Evolutionary conservation across 2,329 filamentous ascomycete genomes (phyloP), one percentile per base, ranked within the genome.

Genomic region (Seiridium unicorne): DNA sequence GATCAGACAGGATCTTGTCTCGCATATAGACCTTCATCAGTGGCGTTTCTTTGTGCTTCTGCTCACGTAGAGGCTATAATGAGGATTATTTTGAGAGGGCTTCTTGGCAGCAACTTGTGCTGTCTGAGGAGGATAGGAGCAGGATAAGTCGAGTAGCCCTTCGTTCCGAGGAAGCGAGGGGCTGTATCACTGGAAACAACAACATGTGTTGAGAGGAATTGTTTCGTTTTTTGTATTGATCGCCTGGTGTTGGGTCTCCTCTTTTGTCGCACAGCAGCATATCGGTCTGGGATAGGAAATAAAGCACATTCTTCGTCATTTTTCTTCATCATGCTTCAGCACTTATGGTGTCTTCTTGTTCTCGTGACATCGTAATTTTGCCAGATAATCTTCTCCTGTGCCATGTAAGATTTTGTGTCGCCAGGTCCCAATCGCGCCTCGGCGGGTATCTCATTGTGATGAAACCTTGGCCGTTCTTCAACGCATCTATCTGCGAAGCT

Each of bases 281-380:
- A 66, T 65, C 66, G 65, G 67, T 64, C 60, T 62, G 67, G 70
- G 70, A 73, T 76, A 71, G 69, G 69, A 72, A 71, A 71, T 72
- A 67, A 70, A 72, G 60, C 69, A 69, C 59, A 66, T 66, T 60
- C 68, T 68, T 71, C 44, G 66, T 64, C 62, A 44, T 54, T 47
- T 61, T 46, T 65, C 62, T 26, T 26, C 18, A 26, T 26, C 2
- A 26, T 26, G 18, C 18, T 26, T 26, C 18, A 26, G 18, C 18
- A 26, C 18, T 42, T 42, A 7, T 42, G 7, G 38, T 42, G 13
- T 42, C 7, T 42, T 42, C 38, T 7, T 42, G 38, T 7, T 13
- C 38, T 13, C 38, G 38, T 42, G 38, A 42, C 38, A 42, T 8
- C 13, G 38, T 26, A 26, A 26, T 26, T 26, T 26, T 26, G 18